Conservation (phyloP, 257 asterid genomes). For the Jaltomata sinuosa region DNA sequence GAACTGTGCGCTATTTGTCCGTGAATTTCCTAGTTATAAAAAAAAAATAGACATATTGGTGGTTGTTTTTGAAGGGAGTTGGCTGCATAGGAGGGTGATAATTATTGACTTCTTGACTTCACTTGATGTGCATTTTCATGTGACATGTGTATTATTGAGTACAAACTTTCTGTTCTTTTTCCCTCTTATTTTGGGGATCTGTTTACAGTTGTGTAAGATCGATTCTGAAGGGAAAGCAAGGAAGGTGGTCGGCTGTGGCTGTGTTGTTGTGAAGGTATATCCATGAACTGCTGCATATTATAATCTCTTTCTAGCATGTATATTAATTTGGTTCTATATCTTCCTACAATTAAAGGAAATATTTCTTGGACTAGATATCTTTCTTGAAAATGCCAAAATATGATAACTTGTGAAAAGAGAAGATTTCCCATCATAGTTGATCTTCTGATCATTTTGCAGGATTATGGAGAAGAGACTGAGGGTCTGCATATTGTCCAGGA, state of each 20-base stretch:
- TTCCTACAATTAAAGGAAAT: neutral
- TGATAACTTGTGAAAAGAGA: neutral
- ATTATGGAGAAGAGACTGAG: conserved; percentile 66
- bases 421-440: neutral
- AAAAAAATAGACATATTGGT: neutral
- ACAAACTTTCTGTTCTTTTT: neutral
- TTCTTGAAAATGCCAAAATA: neutral
- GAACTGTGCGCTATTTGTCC: neutral
- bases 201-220: conserved; percentile 57
- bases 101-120: neutral
- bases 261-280: conserved; percentile 61
- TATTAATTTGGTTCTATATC: neutral
- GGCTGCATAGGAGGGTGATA: neutral
- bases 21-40: neutral
- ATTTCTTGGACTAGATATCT: neutral
- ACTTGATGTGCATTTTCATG: neutral
- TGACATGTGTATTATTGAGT: neutral
- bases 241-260: conserved; percentile 59
- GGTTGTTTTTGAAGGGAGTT: neutral
- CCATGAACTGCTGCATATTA: neutral
- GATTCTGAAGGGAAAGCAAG: conserved; percentile 78
- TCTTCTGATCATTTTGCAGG: conserved; percentile 28
- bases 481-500: conserved; percentile 72
- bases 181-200: neutral
- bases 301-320: neutral